Evolutionary conservation across 2,329 filamentous ascomycete species (phyloP), one percentile per base, ranked within the genome.

Genomic region (Mycosphaerella arachidis): DNA sequence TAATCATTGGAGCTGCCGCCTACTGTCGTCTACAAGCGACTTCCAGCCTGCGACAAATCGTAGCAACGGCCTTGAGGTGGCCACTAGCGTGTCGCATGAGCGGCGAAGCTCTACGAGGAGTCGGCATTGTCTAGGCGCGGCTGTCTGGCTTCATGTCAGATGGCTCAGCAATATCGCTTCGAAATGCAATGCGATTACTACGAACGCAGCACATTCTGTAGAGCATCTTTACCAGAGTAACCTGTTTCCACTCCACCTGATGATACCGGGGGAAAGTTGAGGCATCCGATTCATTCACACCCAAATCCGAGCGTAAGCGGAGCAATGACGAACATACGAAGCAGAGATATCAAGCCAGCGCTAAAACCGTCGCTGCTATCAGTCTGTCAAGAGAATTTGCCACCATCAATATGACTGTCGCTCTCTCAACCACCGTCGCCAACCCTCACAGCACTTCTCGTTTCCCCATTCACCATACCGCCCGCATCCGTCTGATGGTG

Each of bases 401-500:
- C 3, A 18, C 20, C 43, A 7, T 46, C 48, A 4, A 16, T 29
- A 24, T 24, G 1, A 12, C 27, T n/a, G 27, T 24, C 48, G 27
- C 48, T 10, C 16, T 29, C 45, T 59, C 54, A 63, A 54, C 56
- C 61, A 3, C 61, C 61, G 35, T 63, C 59, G 16, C 61, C 62
- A 37, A 63, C 59, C 29, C 59, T 56, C 10, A 63, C 56, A 20
- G 56, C 56, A 54, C 57, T 63, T 56, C 62, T 61, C 27, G 56
- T 40, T n/a, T 66, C 64, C 13, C 64, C 64, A 46, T 66, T 66
- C 6, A 64, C 56, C 54, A 64, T 55, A 30, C 51, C 45, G 5
- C 58, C 59, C 9, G 54, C 43, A 24, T 45, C 50, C 16, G 57
- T 12, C 27, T 65, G 55, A 24, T 48, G 59, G 51, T 62, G 60